phyloP scores from a whole-genome alignment of 2,329 filamentous ascomycete genomes.

The Tolypocladium paradoxum region DNA sequence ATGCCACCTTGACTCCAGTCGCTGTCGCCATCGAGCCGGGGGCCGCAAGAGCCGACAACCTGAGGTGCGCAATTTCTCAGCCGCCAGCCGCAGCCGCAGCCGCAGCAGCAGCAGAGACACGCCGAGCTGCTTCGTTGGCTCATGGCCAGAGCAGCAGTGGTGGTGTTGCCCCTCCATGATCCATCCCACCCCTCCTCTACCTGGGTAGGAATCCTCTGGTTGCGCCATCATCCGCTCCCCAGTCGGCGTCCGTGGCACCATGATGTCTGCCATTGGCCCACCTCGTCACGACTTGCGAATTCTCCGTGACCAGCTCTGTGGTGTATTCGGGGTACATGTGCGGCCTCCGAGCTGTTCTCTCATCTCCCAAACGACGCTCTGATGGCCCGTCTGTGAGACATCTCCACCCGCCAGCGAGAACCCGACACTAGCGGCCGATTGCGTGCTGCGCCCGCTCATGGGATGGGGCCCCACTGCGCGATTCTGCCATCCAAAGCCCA shows the following conservation, averaged over 20 bases:
- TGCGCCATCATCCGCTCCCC: background rate
- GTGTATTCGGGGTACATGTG: background rate
- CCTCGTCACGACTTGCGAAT: background rate
- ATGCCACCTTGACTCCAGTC: background rate
- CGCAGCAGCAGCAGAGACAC: background rate
- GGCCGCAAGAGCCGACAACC: background rate
- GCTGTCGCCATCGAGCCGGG: background rate
- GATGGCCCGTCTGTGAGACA: no score
- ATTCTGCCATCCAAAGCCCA: constrained; percentile 16
- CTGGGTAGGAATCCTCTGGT: no score
- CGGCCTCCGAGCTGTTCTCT: background rate
- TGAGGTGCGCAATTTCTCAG: background rate
- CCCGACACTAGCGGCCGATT: constrained; percentile 10
- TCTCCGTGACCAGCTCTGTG: background rate
- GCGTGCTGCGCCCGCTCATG: constrained; percentile 16
- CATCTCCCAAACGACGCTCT: background rate
- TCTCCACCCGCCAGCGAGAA: background rate
- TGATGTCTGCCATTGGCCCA: no score
- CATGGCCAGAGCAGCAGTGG: no score
- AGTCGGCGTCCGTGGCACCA: background rate
- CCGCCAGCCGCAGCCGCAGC: no score
- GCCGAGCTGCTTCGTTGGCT: background rate
- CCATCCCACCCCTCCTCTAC: background rate
- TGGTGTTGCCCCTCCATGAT: background rate
- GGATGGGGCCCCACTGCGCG: constrained; percentile 4